Conservation (phyloP, 495 filamentous ascomycete species). For the Daldinia caldariorum region DNA sequence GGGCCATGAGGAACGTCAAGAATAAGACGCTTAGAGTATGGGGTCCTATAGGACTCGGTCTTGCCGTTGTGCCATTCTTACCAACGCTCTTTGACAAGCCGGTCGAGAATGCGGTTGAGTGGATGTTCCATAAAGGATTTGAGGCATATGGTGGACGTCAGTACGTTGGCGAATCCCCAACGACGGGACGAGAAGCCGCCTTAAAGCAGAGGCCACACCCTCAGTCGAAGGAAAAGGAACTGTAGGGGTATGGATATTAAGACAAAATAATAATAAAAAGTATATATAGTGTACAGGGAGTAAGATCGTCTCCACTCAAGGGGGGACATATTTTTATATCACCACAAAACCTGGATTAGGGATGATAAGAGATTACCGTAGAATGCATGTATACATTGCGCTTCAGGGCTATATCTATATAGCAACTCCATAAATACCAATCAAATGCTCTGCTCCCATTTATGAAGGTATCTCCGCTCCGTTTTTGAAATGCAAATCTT, state of each 20-base stretch:
- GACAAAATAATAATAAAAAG: neutral
- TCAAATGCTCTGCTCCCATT: conserved; percentile 8
- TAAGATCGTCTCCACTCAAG: conserved; percentile 20
- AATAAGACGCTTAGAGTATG: conserved; percentile 78
- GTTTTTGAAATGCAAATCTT: conserved; percentile 20
- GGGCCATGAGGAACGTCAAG: conserved; percentile 81
- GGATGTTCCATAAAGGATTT: conserved; percentile 84
- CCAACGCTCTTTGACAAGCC: conserved; percentile 93
- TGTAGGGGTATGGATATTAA: conserved; percentile 42
- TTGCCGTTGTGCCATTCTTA: conserved; percentile 87
- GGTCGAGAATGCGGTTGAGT: conserved; percentile 89
- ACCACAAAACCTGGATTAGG: neutral
- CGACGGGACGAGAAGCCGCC: conserved; percentile 66
- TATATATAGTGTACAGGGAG: conserved; percentile 8
- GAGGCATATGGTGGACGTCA: conserved; percentile 71
- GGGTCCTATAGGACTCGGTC: conserved; percentile 89
- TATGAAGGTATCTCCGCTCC: conserved; percentile 32
- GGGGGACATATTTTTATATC: conserved; percentile 8
- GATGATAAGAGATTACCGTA: neutral
- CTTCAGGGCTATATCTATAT: conserved; percentile 17
- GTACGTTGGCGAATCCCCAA: conserved; percentile 61
- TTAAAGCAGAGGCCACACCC: conserved; percentile 60
- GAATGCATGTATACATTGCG: conserved; percentile 16
- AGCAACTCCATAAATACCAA: conserved; percentile 18
- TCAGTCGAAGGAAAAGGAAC: conserved; percentile 60